Base-by-base conservation (phyloP, 805 yeast species). In the Nadsonia fulvescens region DNA sequence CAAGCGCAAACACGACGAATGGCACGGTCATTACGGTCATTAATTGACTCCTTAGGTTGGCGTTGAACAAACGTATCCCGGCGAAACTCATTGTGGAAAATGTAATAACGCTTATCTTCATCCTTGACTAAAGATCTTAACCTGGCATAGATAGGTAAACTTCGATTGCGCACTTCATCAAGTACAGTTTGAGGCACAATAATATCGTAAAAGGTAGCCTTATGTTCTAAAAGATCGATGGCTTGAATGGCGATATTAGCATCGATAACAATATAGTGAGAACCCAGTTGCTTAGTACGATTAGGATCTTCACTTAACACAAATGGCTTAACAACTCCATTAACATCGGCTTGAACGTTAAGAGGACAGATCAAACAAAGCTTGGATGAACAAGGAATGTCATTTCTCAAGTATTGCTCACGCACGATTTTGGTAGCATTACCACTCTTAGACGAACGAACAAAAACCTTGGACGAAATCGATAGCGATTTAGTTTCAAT, bases 101-200 rank as follows among this genome's bases (percentile, higher is more conserved):
- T 89, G 18, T 77, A 66, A 42, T 82, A 79, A 33, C 95, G 59
- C 49, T 89, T 89, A 19, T 66, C 76, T 28, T 71, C 79, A 14
- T 47, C 48, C 38, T 77, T 73, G 15, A 78, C 70, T 11, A 89
- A 54, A 3, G 76, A 65, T 41, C 95, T 63, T 24, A 86, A 51
- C 44, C 98, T 63, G 40, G 77, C 70, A 47, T 83, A 89, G 11
- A 86, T 71, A 4, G 98, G 93, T 42, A 71, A 67, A 26, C 93
- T 78, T 42, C 73, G 61, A 45, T 81, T 81, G 36, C 79, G 67
- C 6, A 86, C 93, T 49, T 89, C 96, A 38, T 91, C 95, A 18
- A 89, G 56, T 3, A 81, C 95, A 5, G 92, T 76, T 47, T 89
- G 98, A 2, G 96, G 93, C n/a, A 89, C 56, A 30, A 89, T 73